Evolutionary conservation across 768 basidiomycete species (phyloP).

Genomic region (Termitomyces sp.): DNA sequence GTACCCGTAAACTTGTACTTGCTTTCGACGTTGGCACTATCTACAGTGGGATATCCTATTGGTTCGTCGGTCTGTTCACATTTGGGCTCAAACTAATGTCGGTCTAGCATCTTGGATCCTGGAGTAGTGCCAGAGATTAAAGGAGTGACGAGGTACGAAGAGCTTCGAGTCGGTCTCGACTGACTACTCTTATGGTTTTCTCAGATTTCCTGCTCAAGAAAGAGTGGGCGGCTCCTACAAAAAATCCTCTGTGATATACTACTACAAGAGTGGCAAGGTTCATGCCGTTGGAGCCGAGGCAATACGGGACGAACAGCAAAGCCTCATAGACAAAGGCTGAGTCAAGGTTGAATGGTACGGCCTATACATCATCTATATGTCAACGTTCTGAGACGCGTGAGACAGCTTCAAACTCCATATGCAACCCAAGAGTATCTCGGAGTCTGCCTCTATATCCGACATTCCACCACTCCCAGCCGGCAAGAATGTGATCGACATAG

Average conservation of each 20-base stretch:
- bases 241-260: conserved; percentile 43
- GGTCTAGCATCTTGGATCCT: conserved; percentile 30
- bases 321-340: conserved; percentile 41
- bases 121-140: conserved; percentile 34
- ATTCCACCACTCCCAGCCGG: neutral
- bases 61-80: conserved; percentile 6
- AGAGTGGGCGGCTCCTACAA: conserved; percentile 41
- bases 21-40: conserved; percentile 46
- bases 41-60: conserved; percentile 41
- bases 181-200: neutral
- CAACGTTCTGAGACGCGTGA: neutral
- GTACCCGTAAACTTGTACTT: conserved; percentile 24
- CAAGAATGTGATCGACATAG: neutral
- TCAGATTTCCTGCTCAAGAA: conserved; percentile 45
- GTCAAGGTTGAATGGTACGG: conserved; percentile 43
- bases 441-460: neutral
- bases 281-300: conserved; percentile 46
- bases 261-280: conserved; percentile 33
- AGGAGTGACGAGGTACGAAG: conserved; percentile 33
- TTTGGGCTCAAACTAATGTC: neutral
- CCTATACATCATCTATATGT: neutral
- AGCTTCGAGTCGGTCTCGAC: neutral
- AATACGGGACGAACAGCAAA: conserved; percentile 11
- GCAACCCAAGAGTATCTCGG: neutral
- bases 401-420: neutral